Percentiles rank a stretch among this genome's conserved stretches.
Evolutionary conservation across 2,329 filamentous ascomycete species (phyloP).

Genomic region (Colletotrichum sp.): DNA sequence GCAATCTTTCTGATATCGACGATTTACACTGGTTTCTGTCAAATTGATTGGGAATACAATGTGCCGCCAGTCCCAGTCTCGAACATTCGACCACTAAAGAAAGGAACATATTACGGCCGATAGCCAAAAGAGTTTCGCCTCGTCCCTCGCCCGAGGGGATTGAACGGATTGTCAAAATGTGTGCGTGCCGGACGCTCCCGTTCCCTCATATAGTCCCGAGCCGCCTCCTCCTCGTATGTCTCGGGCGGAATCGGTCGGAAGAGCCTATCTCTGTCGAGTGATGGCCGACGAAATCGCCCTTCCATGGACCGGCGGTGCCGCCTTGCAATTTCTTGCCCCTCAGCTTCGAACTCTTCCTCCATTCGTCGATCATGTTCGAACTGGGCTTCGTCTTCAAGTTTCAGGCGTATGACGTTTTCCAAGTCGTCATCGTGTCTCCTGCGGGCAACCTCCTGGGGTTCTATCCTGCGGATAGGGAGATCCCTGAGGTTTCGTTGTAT

Average conservation of each 20-base stretch:
- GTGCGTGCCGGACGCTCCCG: background rate
- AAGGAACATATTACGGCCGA: background rate
- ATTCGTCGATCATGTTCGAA: background rate
- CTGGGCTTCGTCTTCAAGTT: background rate
- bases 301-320: background rate
- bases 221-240: conserved; percentile 10
- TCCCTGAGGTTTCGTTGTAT: conserved; percentile 1
- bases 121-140: background rate
- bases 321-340: background rate
- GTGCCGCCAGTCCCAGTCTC: background rate
- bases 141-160: conserved; percentile 7
- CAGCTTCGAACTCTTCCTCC: background rate
- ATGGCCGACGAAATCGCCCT: conserved; percentile 8
- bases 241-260: background rate
- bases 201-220: conserved; percentile 2
- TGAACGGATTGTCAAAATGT: conserved; percentile 17
- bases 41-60: background rate
- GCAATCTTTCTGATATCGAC: background rate
- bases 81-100: background rate
- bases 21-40: background rate
- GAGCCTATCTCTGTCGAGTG: background rate
- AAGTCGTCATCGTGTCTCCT: conserved; percentile 17
- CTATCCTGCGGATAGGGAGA: background rate
- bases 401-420: background rate
- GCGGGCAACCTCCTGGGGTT: conserved; percentile 9